Conservation (phyloP, 2,329 filamentous ascomycete genomes). For the Xylaria sp. region DNA sequence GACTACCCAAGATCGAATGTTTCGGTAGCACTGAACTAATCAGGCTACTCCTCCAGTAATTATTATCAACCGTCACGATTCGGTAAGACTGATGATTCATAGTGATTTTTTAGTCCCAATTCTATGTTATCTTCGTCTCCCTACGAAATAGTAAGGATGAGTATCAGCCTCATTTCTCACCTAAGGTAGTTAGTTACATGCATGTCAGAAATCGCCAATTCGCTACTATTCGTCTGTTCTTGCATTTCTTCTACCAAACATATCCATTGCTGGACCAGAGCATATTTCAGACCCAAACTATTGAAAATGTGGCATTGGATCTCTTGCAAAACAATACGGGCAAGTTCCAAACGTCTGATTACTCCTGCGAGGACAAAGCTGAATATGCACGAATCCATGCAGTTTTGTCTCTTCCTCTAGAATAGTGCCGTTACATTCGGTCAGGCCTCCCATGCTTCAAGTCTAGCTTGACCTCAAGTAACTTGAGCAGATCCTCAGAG, state of each 20-base stretch:
- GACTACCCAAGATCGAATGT: background rate
- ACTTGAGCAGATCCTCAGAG: background rate
- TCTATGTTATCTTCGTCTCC: background rate
- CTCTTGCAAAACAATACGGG: background rate
- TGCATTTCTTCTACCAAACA: background rate
- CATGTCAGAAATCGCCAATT: background rate
- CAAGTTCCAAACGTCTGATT: background rate
- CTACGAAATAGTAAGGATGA: background rate
- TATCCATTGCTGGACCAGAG: background rate
- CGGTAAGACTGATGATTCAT: background rate
- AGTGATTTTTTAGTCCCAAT: background rate
- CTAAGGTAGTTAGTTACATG: background rate
- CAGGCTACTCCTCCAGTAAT: background rate
- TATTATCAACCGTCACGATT: background rate
- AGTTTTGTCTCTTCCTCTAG: no score
- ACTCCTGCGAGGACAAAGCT: background rate
- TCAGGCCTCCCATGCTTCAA: background rate
- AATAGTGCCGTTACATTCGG: background rate
- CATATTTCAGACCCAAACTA: no score
- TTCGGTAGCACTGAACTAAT: background rate
- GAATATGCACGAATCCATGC: background rate
- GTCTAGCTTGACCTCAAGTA: no score
- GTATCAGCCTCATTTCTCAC: background rate
- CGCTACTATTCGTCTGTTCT: background rate
- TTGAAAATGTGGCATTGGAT: background rate